phyloP scores from a whole-genome alignment of 2,329 filamentous ascomycete species.

The Claviceps spartinae region DNA sequence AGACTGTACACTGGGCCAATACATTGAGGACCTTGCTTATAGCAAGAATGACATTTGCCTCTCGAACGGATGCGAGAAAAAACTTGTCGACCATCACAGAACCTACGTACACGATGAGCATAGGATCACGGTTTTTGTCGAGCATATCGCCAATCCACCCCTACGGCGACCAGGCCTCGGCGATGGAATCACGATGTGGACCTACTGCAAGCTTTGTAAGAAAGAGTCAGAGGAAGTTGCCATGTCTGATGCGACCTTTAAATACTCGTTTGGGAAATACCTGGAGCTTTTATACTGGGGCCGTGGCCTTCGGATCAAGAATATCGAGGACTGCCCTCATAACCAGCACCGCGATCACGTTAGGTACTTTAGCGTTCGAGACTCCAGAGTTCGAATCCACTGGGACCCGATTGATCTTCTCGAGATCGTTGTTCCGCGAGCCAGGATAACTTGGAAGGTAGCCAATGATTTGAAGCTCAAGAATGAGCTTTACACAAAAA shows the following conservation, averaged over 20 bases:
- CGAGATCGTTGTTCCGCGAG: constrained; percentile 83
- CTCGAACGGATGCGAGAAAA: constrained; percentile 72
- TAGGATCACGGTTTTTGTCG: constrained; percentile 81
- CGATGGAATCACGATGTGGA: constrained; percentile 88
- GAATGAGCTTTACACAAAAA: constrained; percentile 75
- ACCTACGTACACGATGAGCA: constrained; percentile 96
- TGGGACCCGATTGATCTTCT: constrained; percentile 87
- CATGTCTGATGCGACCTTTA: constrained; percentile 93
- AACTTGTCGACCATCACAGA: constrained; percentile 83
- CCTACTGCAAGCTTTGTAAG: constrained; percentile 80
- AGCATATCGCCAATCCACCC: constrained; percentile 36
- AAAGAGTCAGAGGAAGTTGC: constrained; percentile 78
- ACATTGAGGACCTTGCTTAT: constrained; percentile 79
- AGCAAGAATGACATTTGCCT: constrained; percentile 65
- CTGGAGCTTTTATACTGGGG: constrained; percentile 97
- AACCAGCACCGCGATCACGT: constrained; percentile 88
- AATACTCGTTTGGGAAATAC: constrained; percentile 97
- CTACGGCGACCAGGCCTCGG: constrained; percentile 28
- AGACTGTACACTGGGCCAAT: constrained; percentile 88
- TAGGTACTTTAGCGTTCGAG: constrained; percentile 80
- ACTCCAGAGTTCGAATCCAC: constrained; percentile 76
- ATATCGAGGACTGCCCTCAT: constrained; percentile 64
- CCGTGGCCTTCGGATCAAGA: constrained; percentile 60
- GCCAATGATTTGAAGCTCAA: constrained; percentile 85
- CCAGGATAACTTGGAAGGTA: constrained; percentile 93